phyloP scores from a whole-genome alignment of 1,284 basidiomycete species.

The Schizophyllum amplum region DNA sequence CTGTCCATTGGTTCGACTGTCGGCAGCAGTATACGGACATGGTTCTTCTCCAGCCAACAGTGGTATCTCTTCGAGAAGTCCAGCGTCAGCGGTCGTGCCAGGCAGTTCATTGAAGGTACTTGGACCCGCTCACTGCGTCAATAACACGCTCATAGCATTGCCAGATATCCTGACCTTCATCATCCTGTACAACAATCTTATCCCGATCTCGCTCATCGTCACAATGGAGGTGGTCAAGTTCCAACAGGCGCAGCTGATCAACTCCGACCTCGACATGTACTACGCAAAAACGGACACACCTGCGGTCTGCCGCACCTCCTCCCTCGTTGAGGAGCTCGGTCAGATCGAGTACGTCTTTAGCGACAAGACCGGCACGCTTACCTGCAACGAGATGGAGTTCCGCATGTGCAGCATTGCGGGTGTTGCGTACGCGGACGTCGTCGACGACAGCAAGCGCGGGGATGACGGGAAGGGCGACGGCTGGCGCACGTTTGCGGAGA shows the following conservation, averaged over 20 bases:
- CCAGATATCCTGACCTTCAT: constrained; percentile 95
- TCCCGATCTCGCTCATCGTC: constrained; percentile 98
- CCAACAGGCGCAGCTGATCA: constrained; percentile 95
- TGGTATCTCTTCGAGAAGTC: constrained; percentile 74
- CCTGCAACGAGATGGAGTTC: constrained; percentile 99
- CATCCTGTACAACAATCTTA: constrained; percentile 98
- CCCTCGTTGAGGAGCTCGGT: constrained; percentile 95
- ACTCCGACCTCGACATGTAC: constrained; percentile 96
- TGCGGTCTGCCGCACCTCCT: constrained; percentile 93
- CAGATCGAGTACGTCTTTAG: constrained; percentile 99
- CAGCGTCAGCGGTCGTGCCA: constrained; percentile 56
- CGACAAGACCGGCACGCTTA: constrained; percentile 97
- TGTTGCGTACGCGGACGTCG: constrained; percentile 80
- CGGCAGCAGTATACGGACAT: constrained; percentile 84
- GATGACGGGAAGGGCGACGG: constrained; percentile 57
- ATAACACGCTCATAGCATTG: background rate
- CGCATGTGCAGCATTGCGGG: constrained; percentile 87
- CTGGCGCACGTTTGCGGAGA: constrained; percentile 72
- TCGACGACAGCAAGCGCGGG: constrained; percentile 75
- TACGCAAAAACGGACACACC: constrained; percentile 92
- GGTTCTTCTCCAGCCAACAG: constrained; percentile 77
- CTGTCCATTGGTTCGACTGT: constrained; percentile 90
- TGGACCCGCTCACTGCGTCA: constrained; percentile 1
- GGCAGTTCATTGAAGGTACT: constrained; percentile 74
- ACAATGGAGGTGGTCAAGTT: constrained; percentile 99